A percentile compares a stretch with the other conserved stretches of the same genome.
These are phyloP conservation scores for Phylloporus arenicola DNA, from an alignment of 768 basidiomycete species.

Conservation along the genomic window DNA sequence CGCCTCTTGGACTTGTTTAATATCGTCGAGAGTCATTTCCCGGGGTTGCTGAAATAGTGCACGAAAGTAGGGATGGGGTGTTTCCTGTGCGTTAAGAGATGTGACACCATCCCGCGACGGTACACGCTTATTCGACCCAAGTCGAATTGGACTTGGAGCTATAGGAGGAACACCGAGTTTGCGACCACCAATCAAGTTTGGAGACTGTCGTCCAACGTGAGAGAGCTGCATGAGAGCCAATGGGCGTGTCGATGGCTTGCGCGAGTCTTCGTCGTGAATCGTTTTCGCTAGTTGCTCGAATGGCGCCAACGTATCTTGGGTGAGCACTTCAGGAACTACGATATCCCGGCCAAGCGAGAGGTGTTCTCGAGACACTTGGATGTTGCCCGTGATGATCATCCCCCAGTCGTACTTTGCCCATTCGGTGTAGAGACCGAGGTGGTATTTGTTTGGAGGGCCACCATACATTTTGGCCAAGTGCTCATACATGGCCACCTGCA, in stretches of 20 bases:
- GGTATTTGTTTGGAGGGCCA: slow-evolving; percentile 64
- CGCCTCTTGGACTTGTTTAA: slow-evolving; percentile 50
- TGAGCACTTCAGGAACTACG: slow-evolving; percentile 45
- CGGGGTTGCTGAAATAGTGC: slow-evolving; percentile 61
- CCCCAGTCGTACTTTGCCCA: slow-evolving; percentile 84
- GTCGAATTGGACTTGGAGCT: slow-evolving; percentile 61
- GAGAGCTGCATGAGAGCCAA: slow-evolving; percentile 79
- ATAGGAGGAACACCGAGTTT: slow-evolving; percentile 52
- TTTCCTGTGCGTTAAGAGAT: slow-evolving; percentile 5
- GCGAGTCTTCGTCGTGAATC: slow-evolving; percentile 39
- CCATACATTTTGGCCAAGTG: slow-evolving; percentile 62
- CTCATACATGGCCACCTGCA: slow-evolving; percentile 87
- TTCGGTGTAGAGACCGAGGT: slow-evolving; percentile 59
- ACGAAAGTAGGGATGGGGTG: slow-evolving; percentile 26
- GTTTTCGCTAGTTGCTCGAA: slow-evolving; percentile 46
- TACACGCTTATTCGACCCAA: slow-evolving; percentile 33
- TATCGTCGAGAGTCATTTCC: slow-evolving; percentile 54
- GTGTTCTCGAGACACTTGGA: slow-evolving; percentile 61
- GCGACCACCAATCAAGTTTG: slow-evolving; percentile 68
- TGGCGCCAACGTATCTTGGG: slow-evolving; percentile 40
- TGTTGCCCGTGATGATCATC: slow-evolving; percentile 83
- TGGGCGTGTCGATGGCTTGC: slow-evolving; percentile 5
- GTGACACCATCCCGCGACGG: slow-evolving; percentile 3
- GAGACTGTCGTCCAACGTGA: slow-evolving; percentile 80
- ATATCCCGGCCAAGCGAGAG: slow-evolving; percentile 70